Conservation (phyloP, 2,329 filamentous ascomycete genomes). For the Blumeriella jaapii region DNA sequence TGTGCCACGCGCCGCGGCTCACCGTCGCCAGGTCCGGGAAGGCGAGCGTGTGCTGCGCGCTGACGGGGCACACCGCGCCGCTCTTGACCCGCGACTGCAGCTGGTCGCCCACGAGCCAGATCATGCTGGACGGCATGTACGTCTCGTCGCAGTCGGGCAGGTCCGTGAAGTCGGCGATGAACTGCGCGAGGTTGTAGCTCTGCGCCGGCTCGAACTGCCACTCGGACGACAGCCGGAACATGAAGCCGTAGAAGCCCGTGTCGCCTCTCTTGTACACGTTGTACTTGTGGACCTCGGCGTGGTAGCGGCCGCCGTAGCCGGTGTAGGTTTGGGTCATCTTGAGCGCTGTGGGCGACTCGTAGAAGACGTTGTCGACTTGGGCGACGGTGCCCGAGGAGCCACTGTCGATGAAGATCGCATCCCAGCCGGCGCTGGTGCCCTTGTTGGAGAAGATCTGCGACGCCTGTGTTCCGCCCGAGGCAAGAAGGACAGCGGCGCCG, state of each 20-base stretch:
- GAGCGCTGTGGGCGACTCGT: conserved; percentile 6
- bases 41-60: conserved; percentile 23
- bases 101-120: conserved; percentile 35
- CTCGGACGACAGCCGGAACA: conserved; percentile 35
- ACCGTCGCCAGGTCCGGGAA: conserved; percentile 31
- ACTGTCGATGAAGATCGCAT: conserved; percentile 1
- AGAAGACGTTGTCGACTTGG: conserved; percentile 10
- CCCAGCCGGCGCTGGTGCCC: conserved; percentile 10
- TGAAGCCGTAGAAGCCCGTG: conserved; percentile 38
- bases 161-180: conserved; percentile 37
- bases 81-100: conserved; percentile 33
- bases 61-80: conserved; percentile 27
- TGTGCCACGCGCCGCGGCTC: conserved; percentile 35
- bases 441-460: conserved; percentile 6
- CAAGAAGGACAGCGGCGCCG: not conserved
- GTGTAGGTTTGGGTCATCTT: conserved; percentile 30
- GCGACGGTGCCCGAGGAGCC: conserved; percentile 5
- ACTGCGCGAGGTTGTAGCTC: conserved; percentile 38
- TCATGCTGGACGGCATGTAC: conserved; percentile 38
- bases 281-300: conserved; percentile 36
- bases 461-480: not conserved
- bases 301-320: conserved; percentile 34
- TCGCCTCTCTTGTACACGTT: conserved; percentile 36
- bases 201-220: conserved; percentile 36
- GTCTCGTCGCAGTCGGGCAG: conserved; percentile 32